Evolutionary conservation across 805 yeast genomes (phyloP).

Genomic region (Lachancea quebecensis): DNA sequence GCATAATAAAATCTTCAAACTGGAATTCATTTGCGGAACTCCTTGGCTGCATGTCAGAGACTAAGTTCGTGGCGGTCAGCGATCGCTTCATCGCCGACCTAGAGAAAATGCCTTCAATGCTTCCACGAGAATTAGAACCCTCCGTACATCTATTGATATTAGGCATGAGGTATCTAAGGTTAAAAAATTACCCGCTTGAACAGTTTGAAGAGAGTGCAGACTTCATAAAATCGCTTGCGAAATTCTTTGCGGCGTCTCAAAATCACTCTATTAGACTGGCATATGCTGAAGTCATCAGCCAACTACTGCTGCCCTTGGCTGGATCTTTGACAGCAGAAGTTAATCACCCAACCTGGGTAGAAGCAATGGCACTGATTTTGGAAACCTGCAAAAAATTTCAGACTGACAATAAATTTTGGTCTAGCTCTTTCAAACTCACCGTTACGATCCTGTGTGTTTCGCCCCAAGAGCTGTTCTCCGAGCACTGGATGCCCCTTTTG

Average conservation of each 20-base stretch:
- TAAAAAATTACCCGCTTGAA: slow-evolving; percentile 82
- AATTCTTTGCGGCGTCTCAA: slow-evolving; percentile 64
- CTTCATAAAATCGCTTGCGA: slow-evolving; percentile 76
- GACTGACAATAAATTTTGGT: slow-evolving; percentile 51
- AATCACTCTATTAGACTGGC: slow-evolving; percentile 63
- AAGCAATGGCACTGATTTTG: slow-evolving; percentile 62
- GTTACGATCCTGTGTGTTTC: slow-evolving; percentile 75
- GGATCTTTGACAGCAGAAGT: slow-evolving; percentile 87
- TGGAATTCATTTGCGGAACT: slow-evolving; percentile 90
- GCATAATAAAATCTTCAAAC: slow-evolving; percentile 77
- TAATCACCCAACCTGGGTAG: slow-evolving; percentile 92
- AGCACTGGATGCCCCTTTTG: slow-evolving; percentile 62
- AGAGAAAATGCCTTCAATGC: slow-evolving; percentile 64
- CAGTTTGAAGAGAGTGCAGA: slow-evolving; percentile 90
- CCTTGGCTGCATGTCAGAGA: slow-evolving; percentile 84
- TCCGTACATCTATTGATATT: slow-evolving; percentile 67
- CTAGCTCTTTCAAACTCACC: slow-evolving; percentile 55
- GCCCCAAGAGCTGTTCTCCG: slow-evolving; percentile 65
- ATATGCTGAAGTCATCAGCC: slow-evolving; percentile 77
- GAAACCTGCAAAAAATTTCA: slow-evolving; percentile 42
- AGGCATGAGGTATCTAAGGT: slow-evolving; percentile 82
- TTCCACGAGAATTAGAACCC: slow-evolving; percentile 47
- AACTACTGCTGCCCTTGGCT: slow-evolving; percentile 73
- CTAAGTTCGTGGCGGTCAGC: slow-evolving; percentile 77
- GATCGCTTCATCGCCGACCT: slow-evolving; percentile 90